Conservation (phyloP, 73 alveolate species). For the Tetrahymena thermophila region DNA sequence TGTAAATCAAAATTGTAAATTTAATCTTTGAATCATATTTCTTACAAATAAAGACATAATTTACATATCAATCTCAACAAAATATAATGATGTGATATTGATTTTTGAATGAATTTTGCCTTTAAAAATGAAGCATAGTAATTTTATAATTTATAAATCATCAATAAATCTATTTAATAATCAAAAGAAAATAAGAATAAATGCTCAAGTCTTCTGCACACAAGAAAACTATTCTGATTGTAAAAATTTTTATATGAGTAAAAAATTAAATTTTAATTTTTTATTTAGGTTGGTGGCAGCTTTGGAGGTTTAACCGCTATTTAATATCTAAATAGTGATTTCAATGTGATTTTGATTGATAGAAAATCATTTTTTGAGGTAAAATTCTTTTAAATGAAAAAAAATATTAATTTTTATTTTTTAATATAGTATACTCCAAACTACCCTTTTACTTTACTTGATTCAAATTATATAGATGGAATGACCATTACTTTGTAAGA, state of each 20-base stretch:
- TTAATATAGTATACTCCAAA: neutral
- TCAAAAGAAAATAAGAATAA: too few species aligned
- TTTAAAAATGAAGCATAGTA: too few species aligned
- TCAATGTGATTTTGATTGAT: neutral
- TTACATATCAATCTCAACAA: too few species aligned
- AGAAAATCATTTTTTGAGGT: neutral
- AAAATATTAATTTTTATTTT: too few species aligned
- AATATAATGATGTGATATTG: too few species aligned
- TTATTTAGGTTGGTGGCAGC: neutral
- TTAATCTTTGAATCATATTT: too few species aligned
- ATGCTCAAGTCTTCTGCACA: neutral
- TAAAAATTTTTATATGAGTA: neutral
- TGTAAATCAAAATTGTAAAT: neutral
- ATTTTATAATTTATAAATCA: too few species aligned
- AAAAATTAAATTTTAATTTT: neutral
- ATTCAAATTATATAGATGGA: neutral
- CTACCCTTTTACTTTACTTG: neutral
- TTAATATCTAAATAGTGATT: neutral
- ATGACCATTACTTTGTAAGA: neutral
- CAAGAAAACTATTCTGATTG: neutral
- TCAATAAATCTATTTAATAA: too few species aligned
- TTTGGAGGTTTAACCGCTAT: neutral
- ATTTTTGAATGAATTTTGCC: too few species aligned
- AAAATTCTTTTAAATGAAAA: too few species aligned
- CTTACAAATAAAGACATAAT: too few species aligned